Evolutionary conservation across 1,284 basidiomycete species (phyloP), one percentile per base, ranked within the genome.

Genomic region (Ustilago nuda): DNA sequence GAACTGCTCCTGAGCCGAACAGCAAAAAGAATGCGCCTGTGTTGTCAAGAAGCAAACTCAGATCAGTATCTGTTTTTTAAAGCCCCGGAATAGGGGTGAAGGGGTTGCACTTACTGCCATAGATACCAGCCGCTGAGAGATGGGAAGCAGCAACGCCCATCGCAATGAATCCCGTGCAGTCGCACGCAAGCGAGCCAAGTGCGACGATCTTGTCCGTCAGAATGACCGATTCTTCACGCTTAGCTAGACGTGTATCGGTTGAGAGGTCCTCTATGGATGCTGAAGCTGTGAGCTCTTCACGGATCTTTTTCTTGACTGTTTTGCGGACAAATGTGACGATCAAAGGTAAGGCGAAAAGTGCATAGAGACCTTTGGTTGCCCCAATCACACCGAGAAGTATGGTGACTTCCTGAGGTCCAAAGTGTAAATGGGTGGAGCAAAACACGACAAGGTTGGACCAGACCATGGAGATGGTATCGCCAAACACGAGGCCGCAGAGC

Each of bases 401-500:
- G 0, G 68, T 39, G 3, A 70, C 60, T 6, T 65, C 60, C 36
- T 57, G 32, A 13, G 73, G 61, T 3, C 73, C 73, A 27, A 71
- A 71, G 17, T 27, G 61, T 2, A 76, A 64, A 36, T 76, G 73
- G 6, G 61, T 65, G 13, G 65, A 63, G 39, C 60, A 66, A 30
- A 76, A 76, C 7, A 76, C 65, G 19, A 70, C n/a, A 23, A 76
- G 46, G 33, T 61, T 71, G 36, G 50, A 32, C 65, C 73, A 76
- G 30, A 63, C 11, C 52, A 56, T 35, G 1, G 57, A 50, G 48
- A 76, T 64, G 1, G 64, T 67, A 33, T 76, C 73, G 36, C 51
- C 35, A 9, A 64, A 58, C 30, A 72, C 19, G 5, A 65, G 17
- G 1, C 61, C 73, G 45, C 39, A 36, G 12, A 76, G 45, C 48